phyloP scores from a whole-genome alignment of 768 basidiomycete species.

The Pisolithus albus region DNA sequence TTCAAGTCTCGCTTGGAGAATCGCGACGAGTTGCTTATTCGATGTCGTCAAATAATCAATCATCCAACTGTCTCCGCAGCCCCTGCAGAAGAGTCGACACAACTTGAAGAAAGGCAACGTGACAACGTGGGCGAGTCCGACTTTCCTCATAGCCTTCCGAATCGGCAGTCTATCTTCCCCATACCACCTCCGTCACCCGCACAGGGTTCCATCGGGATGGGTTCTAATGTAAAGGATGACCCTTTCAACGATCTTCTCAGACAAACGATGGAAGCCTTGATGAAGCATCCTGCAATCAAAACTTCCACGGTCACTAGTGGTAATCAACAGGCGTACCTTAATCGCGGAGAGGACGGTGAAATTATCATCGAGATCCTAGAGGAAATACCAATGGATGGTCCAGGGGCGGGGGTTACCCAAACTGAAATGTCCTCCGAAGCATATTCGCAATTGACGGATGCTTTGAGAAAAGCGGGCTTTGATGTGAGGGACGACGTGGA shows the following conservation, averaged over 20 bases:
- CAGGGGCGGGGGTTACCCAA: conserved; percentile 15
- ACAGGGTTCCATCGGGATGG: conserved; percentile 14
- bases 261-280: conserved; percentile 22
- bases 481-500: conserved; percentile 37
- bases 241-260: conserved; percentile 21
- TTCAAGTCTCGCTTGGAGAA: conserved; percentile 73
- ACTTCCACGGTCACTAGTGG: conserved; percentile 14
- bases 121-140: conserved; percentile 42
- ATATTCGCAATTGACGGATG: conserved; percentile 40
- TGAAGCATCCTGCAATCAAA: conserved; percentile 27
- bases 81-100: conserved; percentile 21
- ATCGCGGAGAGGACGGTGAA: conserved; percentile 36
- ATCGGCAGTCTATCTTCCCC: conserved; percentile 43
- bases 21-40: conserved; percentile 61
- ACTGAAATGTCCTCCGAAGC: conserved; percentile 32
- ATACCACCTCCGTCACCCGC: conserved; percentile 23
- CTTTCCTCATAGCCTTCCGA: conserved; percentile 47
- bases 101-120: conserved; percentile 27
- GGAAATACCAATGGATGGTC: conserved; percentile 32
- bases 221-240: conserved; percentile 11
- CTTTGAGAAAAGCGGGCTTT: conserved; percentile 47
- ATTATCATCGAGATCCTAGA: conserved; percentile 41
- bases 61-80: conserved; percentile 9
- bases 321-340: conserved; percentile 35
- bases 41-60: conserved; percentile 69